A percentile compares a stretch with the other conserved stretches of the same genome.
Conservation (phyloP, 2,329 filamentous ascomycete species). For the Colletotrichum australisinense region DNA sequence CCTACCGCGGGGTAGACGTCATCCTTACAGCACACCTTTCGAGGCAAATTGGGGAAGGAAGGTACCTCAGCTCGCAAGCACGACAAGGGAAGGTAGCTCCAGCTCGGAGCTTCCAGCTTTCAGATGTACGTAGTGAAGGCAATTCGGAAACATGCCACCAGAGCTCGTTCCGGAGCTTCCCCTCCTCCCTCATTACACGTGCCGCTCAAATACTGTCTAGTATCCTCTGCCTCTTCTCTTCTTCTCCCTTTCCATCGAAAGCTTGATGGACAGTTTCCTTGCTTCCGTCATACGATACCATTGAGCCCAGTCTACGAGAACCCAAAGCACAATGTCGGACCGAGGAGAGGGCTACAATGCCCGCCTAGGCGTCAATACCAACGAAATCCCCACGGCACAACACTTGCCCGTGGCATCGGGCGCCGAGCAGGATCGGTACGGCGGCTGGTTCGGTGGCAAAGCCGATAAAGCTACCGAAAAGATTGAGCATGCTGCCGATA, state of each 20-base stretch:
- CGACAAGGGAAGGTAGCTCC: background rate
- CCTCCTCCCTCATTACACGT: background rate
- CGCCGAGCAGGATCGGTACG: constrained; percentile 29
- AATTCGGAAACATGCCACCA: background rate
- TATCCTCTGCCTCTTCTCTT: background rate
- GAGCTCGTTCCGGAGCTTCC: background rate
- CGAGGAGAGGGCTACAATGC: constrained; percentile 38
- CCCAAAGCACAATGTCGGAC: constrained; percentile 34
- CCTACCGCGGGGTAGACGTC: constrained; percentile 21
- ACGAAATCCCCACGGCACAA: constrained; percentile 24
- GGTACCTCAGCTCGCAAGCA: background rate
- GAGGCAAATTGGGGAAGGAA: background rate
- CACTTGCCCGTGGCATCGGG: constrained; percentile 29
- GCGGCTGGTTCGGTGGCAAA: constrained; percentile 28
- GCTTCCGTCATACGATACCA: background rate
- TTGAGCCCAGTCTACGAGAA: background rate
- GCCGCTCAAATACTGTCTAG: background rate
- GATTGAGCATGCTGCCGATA: background rate
- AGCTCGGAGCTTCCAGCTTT: background rate
- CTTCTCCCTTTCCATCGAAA: background rate
- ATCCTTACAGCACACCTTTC: constrained; percentile 26
- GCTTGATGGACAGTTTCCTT: background rate
- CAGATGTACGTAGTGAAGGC: background rate
- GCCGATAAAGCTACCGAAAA: constrained; percentile 20
- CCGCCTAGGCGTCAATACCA: constrained; percentile 33